Evolutionary conservation across 495 filamentous ascomycete species (phyloP).

Genomic region (Lophiostoma macrostomum): DNA sequence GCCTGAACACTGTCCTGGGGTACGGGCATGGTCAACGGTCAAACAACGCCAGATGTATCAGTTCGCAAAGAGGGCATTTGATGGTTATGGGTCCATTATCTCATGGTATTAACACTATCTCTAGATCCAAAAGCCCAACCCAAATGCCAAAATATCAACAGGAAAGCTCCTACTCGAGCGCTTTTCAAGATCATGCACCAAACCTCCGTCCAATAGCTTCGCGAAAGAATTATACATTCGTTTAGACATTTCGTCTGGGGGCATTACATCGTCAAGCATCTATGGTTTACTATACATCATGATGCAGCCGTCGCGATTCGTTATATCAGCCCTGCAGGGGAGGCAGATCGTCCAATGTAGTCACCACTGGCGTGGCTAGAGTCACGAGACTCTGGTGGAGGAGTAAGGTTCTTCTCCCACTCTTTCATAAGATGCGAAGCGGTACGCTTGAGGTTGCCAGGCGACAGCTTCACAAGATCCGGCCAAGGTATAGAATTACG

Average conservation of each 20-base stretch:
- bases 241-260: slow-evolving; percentile 16
- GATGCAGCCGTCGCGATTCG: slow-evolving; percentile 6
- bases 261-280: slow-evolving; percentile 14
- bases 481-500: slow-evolving; percentile 68
- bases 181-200: neutral
- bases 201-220: slow-evolving; percentile 4
- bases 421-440: slow-evolving; percentile 73
- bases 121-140: neutral
- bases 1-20: neutral
- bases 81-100: too few relatives aligned
- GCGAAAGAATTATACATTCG: slow-evolving; percentile 13
- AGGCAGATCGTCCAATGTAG: slow-evolving; percentile 28
- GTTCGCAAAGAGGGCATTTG: too few relatives aligned
- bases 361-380: slow-evolving; percentile 21
- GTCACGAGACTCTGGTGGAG: slow-evolving; percentile 26
- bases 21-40: too few relatives aligned
- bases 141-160: slow-evolving; percentile 5
- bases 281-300: neutral
- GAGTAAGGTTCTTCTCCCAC: slow-evolving; percentile 60
- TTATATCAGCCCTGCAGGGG: slow-evolving; percentile 10
- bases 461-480: slow-evolving; percentile 60
- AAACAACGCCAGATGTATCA: too few relatives aligned
- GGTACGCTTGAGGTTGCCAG: slow-evolving; percentile 65
- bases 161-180: neutral
- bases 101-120: neutral